Conservation (phyloP, 192 early-diverging fungal genomes). For the Geranomyces variabilis region DNA sequence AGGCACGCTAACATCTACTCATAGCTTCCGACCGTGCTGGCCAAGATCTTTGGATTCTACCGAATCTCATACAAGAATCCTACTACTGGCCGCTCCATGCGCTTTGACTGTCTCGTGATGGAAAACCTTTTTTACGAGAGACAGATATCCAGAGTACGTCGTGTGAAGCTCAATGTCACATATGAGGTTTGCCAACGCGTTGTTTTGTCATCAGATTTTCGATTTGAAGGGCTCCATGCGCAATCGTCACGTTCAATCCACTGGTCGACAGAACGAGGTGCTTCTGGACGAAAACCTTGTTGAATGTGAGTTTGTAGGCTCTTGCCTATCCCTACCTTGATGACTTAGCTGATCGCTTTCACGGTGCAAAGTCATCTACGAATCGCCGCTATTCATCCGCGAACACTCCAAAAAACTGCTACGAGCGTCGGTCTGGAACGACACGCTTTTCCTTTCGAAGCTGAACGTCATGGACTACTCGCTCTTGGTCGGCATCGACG, state of each 20-base stretch:
- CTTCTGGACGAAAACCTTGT: conserved; percentile 93
- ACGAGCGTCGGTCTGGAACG: conserved; percentile 85
- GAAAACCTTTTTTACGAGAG: conserved; percentile 94
- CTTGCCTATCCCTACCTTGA: background rate
- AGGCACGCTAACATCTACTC: background rate
- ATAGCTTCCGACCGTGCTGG: conserved; percentile 79
- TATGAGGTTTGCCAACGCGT: background rate
- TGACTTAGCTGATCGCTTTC: background rate
- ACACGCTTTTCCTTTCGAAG: conserved; percentile 91
- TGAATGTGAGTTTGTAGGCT: conserved; percentile 60
- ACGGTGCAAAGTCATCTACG: conserved; percentile 67
- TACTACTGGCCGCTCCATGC: conserved; percentile 76
- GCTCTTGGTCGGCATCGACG: conserved; percentile 91
- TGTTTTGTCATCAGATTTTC: conserved; percentile 62
- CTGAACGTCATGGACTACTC: conserved; percentile 99
- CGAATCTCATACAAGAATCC: conserved; percentile 86
- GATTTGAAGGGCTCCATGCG: conserved; percentile 95
- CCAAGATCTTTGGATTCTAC: conserved; percentile 93
- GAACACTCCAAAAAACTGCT: conserved; percentile 88
- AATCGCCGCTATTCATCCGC: conserved; percentile 88
- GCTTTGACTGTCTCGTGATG: conserved; percentile 94
- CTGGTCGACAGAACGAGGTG: conserved; percentile 82
- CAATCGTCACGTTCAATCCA: conserved; percentile 90
- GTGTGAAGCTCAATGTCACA: background rate
- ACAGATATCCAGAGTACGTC: conserved; percentile 66